Base-by-base conservation (phyloP, 805 yeast genomes). In the Wickerhamiella slavikovae region DNA sequence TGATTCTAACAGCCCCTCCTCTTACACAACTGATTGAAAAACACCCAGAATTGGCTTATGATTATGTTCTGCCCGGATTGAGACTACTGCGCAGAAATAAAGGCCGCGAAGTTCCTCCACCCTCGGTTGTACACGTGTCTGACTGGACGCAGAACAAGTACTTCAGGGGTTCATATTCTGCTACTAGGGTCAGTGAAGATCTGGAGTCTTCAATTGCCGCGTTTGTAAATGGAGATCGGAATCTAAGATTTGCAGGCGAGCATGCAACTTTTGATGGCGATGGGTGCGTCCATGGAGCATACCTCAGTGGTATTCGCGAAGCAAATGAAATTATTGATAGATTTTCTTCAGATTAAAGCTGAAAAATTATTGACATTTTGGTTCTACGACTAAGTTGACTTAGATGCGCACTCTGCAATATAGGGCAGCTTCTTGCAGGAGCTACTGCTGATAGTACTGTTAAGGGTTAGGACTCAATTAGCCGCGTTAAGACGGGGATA, bases 271-370 rank as follows among this genome's bases (percentile, higher is more conserved):
- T 67, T 39, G 93, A 79, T 39, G 93, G 92, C 5, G 75, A 80
- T 11, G 94, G 94, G 0, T 82, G 93, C 40, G 89, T 75, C 4
- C 91, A 82, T 46, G 94, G 93, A 0, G 93, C 93, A 0, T 79
- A 78, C 68, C 55, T 58, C 36, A 73, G 85, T 42, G 94, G 85
- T 1, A 44, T 42, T 28, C 54, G 85, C 37, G 71, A 66, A 38
- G 71, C 70, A 0, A 41, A 41, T 3, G 51, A 45, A 30, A 51
- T 64, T 7, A 24, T 52, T 10, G 33, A 34, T 17, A 5, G 6
- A 8, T 5, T 24, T 11, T 22, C 24, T n/a, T 9, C 7, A 6
- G 24, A 11, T 6, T 11, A 6, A 9, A n/a, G 12, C 24, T 22
- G 24, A 22, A 22, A 22, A 22, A 11, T n/a, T 19, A 11, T 11